These are phyloP conservation scores for Gossypium davidsonii DNA, from an alignment of 441 rosid species.

Conservation along the genomic window DNA sequence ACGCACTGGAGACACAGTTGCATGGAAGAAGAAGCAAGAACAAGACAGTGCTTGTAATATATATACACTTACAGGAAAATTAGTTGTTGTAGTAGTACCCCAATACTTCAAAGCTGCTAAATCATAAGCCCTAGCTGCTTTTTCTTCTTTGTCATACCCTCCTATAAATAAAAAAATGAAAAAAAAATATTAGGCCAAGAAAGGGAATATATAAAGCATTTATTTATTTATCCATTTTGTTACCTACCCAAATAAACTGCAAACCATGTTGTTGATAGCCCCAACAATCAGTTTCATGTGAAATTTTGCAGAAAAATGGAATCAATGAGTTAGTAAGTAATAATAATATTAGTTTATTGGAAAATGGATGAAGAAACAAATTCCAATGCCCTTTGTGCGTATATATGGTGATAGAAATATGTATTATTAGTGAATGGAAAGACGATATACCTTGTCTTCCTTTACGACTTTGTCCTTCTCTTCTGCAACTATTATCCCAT, in stretches of 20 bases:
- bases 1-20: too few species aligned
- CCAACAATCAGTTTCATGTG: slow-evolving; percentile 18
- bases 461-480: slow-evolving; percentile 71
- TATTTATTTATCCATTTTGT: background rate
- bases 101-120: slow-evolving; percentile 68
- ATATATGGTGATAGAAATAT: background rate
- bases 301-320: slow-evolving; percentile 14
- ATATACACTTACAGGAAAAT: slow-evolving; percentile 43
- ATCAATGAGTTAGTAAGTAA: slow-evolving; percentile 17
- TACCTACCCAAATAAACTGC: slow-evolving; percentile 88
- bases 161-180: slow-evolving; percentile 22
- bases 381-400: background rate
- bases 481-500: slow-evolving; percentile 72
- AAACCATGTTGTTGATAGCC: slow-evolving; percentile 14
- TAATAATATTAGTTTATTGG: background rate
- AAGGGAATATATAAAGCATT: background rate
- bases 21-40: too few species aligned
- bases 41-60: background rate
- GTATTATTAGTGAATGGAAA: too few species aligned
- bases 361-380: background rate
- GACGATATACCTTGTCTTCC: slow-evolving; percentile 58
- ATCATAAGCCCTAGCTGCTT: slow-evolving; percentile 74
- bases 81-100: slow-evolving; percentile 68
- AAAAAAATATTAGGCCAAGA: background rate
- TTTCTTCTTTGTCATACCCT: slow-evolving; percentile 78